These are phyloP conservation scores for Pleurotus giganteus DNA, from an alignment of 768 basidiomycete genomes.

Conservation along the genomic window DNA sequence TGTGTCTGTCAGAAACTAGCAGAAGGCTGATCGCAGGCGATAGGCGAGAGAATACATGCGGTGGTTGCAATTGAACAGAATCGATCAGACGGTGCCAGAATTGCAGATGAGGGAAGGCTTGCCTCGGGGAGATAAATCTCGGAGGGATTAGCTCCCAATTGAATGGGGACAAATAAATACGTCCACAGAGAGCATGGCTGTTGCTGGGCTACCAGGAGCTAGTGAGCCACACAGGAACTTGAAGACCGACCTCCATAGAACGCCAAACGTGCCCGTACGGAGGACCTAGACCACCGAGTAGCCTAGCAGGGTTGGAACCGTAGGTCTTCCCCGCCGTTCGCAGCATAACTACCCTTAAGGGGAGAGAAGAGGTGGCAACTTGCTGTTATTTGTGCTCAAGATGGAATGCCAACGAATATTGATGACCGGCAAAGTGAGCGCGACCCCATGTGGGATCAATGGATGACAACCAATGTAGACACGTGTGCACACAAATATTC, in stretches of 20 bases:
- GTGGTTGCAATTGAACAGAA: slow-evolving; percentile 1
- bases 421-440: no score
- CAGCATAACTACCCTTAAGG: not conserved
- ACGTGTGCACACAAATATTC: no score
- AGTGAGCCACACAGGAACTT: not conserved
- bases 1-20: not conserved
- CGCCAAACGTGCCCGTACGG: not conserved
- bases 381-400: not conserved
- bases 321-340: not conserved
- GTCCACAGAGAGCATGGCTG: not conserved
- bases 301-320: not conserved
- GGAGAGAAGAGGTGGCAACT: not conserved
- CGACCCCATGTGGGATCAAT: no score
- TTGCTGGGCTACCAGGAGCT: not conserved
- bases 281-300: not conserved
- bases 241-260: not conserved
- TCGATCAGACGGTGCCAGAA: not conserved
- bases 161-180: not conserved
- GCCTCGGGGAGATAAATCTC: no score
- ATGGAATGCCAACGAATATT: not conserved
- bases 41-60: not conserved
- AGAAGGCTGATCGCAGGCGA: not conserved
- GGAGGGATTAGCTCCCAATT: no score
- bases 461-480: no score
- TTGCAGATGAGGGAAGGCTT: not conserved